These are phyloP conservation scores for Leccinum barrowsii DNA, from an alignment of 768 basidiomycete genomes.

Conservation along the genomic window DNA sequence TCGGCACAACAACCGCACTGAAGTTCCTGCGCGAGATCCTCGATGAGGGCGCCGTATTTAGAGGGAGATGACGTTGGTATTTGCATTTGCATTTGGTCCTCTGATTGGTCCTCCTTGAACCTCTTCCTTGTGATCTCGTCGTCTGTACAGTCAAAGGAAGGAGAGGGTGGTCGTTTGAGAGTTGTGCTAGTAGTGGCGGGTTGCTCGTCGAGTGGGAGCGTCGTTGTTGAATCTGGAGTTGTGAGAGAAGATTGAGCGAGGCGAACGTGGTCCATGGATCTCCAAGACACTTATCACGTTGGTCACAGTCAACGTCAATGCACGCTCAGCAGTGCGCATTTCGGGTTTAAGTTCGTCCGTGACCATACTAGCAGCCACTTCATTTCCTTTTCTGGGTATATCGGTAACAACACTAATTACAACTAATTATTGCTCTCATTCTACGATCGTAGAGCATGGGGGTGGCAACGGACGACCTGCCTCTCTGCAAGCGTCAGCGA, in stretches of 20 bases:
- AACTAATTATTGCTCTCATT: not conserved
- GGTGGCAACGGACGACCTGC: slow-evolving; percentile 47
- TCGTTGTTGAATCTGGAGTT: not conserved
- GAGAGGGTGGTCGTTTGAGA: slow-evolving; percentile 62
- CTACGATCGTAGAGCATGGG: slow-evolving; percentile 19
- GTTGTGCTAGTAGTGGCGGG: slow-evolving; percentile 12
- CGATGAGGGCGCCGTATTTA: slow-evolving; percentile 39
- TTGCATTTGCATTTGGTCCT: slow-evolving; percentile 15
- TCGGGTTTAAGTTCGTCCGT: slow-evolving; percentile 21
- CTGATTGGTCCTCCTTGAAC: slow-evolving; percentile 45
- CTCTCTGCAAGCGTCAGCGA: slow-evolving; percentile 43
- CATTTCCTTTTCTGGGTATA: slow-evolving; percentile 20
- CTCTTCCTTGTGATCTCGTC: slow-evolving; percentile 55
- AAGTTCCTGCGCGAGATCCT: slow-evolving; percentile 68
- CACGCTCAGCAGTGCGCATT: slow-evolving; percentile 13
- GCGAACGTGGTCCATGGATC: slow-evolving; percentile 17
- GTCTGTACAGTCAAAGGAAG: slow-evolving; percentile 50
- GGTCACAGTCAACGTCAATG: slow-evolving; percentile 21
- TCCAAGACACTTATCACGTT: slow-evolving; percentile 10
- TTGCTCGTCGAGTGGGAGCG: slow-evolving; percentile 11
- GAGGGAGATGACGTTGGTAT: slow-evolving; percentile 18
- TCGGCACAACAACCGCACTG: slow-evolving; percentile 86
- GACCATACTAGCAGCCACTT: slow-evolving; percentile 23
- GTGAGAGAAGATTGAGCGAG: not conserved
- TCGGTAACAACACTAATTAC: slow-evolving; percentile 6